Conservation (phyloP, 768 basidiomycete genomes). For the Chiua virens region DNA sequence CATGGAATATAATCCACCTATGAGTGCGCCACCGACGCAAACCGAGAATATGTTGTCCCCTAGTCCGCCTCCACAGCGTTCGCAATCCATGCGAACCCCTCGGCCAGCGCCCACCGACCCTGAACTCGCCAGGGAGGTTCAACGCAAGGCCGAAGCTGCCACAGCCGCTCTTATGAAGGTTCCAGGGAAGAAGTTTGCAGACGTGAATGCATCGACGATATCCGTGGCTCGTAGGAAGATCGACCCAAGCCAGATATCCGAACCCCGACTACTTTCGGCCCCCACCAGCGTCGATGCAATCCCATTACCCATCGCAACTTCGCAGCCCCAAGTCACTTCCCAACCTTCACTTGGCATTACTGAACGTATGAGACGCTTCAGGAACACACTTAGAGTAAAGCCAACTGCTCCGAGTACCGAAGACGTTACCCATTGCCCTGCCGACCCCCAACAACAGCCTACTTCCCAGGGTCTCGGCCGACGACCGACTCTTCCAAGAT, state of each 20-base stretch:
- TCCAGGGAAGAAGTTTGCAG: constrained; percentile 42
- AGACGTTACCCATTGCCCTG: constrained; percentile 43
- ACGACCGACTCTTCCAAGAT: constrained; percentile 50
- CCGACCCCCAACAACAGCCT: constrained; percentile 42
- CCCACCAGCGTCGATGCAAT: constrained; percentile 68
- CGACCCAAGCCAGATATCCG: constrained; percentile 62
- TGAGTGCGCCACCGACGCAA: constrained; percentile 2
- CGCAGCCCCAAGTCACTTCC: constrained; percentile 36
- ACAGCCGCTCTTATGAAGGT: constrained; percentile 57
- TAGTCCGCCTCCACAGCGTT: constrained; percentile 24
- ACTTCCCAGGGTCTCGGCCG: constrained; percentile 37
- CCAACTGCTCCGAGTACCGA: constrained; percentile 51
- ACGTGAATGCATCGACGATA: constrained; percentile 41
- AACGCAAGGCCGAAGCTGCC: constrained; percentile 66
- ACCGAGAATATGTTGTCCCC: constrained; percentile 14
- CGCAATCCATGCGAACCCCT: constrained; percentile 40
- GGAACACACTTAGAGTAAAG: constrained; percentile 64
- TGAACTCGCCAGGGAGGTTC: constrained; percentile 63
- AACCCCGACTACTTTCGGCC: constrained; percentile 63
- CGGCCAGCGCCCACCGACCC: constrained; percentile 43
- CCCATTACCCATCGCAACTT: constrained; percentile 44
- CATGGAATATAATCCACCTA: constrained; percentile 7
- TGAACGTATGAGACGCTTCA: constrained; percentile 69
- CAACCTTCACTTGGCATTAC: constrained; percentile 54
- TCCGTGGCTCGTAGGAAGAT: constrained; percentile 55